Percentiles rank a stretch among this genome's conserved stretches.
Evolutionary conservation across 2,329 filamentous ascomycete genomes (phyloP).

Genomic region (Kalmusia sp.): DNA sequence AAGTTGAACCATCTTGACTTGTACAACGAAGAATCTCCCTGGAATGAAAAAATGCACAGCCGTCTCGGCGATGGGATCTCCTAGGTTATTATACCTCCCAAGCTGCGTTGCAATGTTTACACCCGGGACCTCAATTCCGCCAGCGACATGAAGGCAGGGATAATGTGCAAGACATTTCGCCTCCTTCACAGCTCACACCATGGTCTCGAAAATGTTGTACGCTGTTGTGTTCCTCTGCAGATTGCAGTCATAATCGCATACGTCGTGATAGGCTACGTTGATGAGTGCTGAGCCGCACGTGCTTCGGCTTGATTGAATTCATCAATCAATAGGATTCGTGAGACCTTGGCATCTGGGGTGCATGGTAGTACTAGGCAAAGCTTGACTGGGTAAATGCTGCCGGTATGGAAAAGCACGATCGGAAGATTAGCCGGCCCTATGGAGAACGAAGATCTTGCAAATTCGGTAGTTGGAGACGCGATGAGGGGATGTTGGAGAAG

Average conservation of each 20-base stretch:
- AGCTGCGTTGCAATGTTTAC: constrained; percentile 11
- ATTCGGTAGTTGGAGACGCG: constrained; percentile 26
- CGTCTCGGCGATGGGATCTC: background rate
- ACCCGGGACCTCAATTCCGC: constrained; percentile 17
- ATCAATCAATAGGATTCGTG: constrained; percentile 3
- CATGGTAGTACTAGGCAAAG: constrained; percentile 12
- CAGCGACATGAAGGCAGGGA: constrained; percentile 19
- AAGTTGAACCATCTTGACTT: constrained; percentile 37
- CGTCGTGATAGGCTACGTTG: constrained; percentile 10
- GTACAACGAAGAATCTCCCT: constrained; percentile 2
- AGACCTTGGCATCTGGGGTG: constrained; percentile 17
- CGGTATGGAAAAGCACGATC: constrained; percentile 14
- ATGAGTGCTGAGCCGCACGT: constrained; percentile 11
- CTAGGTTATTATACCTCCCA: constrained; percentile 31
- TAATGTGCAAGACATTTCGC: background rate
- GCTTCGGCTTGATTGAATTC: constrained; percentile 16
- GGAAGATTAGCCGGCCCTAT: constrained; percentile 27
- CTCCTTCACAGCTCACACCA: background rate
- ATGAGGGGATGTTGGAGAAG: constrained; percentile 22
- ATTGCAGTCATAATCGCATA: constrained; percentile 14
- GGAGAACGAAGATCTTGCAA: constrained; percentile 7
- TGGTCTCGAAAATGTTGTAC: background rate
- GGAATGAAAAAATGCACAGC: background rate
- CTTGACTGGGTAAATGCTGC: constrained; percentile 22
- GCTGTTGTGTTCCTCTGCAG: constrained; percentile 4